Base-by-base conservation (phyloP, 306 rosid genomes). In the Echinosophora koreensis region DNA sequence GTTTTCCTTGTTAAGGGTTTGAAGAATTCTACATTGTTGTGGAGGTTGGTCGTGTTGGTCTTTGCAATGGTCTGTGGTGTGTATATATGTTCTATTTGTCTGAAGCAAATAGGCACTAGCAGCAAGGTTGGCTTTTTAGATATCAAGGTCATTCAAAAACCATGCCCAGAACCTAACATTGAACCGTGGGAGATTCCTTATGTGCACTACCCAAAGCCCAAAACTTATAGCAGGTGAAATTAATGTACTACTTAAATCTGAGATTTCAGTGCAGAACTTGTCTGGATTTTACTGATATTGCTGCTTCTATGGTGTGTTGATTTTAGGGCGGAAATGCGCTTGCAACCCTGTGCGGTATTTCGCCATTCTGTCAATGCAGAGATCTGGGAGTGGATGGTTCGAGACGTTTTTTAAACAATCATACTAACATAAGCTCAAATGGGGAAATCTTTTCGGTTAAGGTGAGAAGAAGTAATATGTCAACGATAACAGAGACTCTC, bases 351-450 rank as follows among this genome's bases (percentile, higher is more conserved):
- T 92, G 71, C 86, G 94, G 54, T 81, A 84, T 86, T 96, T 96
- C 13, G 89, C 97, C 64, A 93, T 96, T 82, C 82, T 92, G 74
- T 96, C 99, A 2, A 91, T 87, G 99, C 99, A 96, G 84, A 91
- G 99, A 87, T 96, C 98, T 42, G 99, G 99, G 67, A 96, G 99
- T 87, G 99, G 99, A 66, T 96, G 99, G 99, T 96, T 96, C 66
- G 99, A 96, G 97, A 96, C 99, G 1, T 88, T 96, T 75, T 75
- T 76, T 96, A 60, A 96, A 96, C 73, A 96, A 89, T 71, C 99
- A 96, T 78, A 86, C 90, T 72, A 96, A 92, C 79, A 87, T 96
- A 77, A 96, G 99, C 81, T 96, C 99, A 17, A 96, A 96, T 50
- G 99, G 99, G 77, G 99, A 96, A 80, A 86, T 96, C 70, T 96